A percentile compares a stretch with the other conserved stretches of the same genome.
Evolutionary conservation across 352 stramenopile species (phyloP).

Genomic region (Globisporangium iwayamae): DNA sequence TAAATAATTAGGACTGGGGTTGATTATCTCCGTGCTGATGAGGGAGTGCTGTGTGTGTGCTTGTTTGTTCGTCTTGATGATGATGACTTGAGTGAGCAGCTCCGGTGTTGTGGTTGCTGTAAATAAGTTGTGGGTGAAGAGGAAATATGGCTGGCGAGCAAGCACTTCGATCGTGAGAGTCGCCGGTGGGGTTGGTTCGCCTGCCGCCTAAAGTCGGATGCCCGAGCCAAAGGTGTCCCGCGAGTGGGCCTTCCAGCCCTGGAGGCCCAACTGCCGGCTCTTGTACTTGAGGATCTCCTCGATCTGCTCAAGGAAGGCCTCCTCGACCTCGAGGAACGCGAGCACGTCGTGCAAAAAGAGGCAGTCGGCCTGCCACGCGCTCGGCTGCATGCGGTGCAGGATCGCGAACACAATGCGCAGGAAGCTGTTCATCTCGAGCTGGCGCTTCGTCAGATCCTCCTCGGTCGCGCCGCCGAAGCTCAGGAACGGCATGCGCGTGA

Average conservation of each 20-base stretch:
- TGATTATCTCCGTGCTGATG: neutral
- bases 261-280: conserved; percentile 63
- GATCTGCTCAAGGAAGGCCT: conserved; percentile 68
- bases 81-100: conserved; percentile 1
- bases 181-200: neutral
- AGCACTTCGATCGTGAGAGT: conserved; percentile 8
- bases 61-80: neutral
- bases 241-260: conserved; percentile 76
- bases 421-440: conserved; percentile 83
- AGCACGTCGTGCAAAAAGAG: conserved; percentile 80
- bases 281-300: conserved; percentile 61
- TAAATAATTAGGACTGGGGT: conserved; percentile 3
- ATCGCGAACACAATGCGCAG: conserved; percentile 77
- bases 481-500: conserved; percentile 74
- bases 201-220: conserved; percentile 43
- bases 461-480: conserved; percentile 40
- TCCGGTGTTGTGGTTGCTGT: neutral
- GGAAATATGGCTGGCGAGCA: neutral
- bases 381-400: conserved; percentile 70
- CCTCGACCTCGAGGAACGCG: conserved; percentile 72
- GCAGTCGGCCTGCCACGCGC: conserved; percentile 64
- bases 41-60: neutral
- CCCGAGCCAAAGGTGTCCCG: conserved; percentile 73
- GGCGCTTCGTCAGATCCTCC: conserved; percentile 52
- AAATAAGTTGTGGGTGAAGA: conserved; percentile 5